Percentiles rank a stretch among this genome's conserved stretches.
Evolutionary conservation across 2,329 filamentous ascomycete species (phyloP).

Genomic region (Phialophora verrucosa): DNA sequence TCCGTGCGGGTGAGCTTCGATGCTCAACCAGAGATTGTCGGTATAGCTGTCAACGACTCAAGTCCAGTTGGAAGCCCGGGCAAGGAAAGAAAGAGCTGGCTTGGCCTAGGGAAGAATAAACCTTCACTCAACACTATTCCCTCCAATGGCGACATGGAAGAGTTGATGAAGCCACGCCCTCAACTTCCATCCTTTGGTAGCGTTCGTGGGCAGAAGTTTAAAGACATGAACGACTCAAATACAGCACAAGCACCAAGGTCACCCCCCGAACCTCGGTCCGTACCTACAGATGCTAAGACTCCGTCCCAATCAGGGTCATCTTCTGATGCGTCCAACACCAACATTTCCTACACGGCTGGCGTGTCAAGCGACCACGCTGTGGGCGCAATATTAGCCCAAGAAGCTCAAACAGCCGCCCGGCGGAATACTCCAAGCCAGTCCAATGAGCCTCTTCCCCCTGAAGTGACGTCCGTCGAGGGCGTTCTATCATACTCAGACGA

Average conservation of each 20-base stretch:
- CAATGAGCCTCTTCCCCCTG: constrained; percentile 70
- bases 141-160: constrained; percentile 59
- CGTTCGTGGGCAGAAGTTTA: constrained; percentile 55
- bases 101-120: constrained; percentile 47
- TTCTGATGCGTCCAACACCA: constrained; percentile 45
- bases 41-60: constrained; percentile 48
- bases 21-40: constrained; percentile 59
- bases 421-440: constrained; percentile 36
- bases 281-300: constrained; percentile 20
- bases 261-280: constrained; percentile 34
- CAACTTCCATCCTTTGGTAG: constrained; percentile 69
- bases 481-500: constrained; percentile 68
- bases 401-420: constrained; percentile 43
- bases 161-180: constrained; percentile 63
- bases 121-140: constrained; percentile 39
- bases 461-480: constrained; percentile 72
- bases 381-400: constrained; percentile 56
- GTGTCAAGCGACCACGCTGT: constrained; percentile 60
- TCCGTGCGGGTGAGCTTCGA: constrained; percentile 71
- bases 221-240: constrained; percentile 26
- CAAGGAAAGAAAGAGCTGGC: constrained; percentile 44
- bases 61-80: constrained; percentile 44
- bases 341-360: constrained; percentile 42
- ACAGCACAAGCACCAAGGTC: constrained; percentile 36
- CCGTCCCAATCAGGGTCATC: constrained; percentile 23